phyloP scores from a whole-genome alignment of 192 early-diverging fungal genomes.

The Coemansia sp. region DNA sequence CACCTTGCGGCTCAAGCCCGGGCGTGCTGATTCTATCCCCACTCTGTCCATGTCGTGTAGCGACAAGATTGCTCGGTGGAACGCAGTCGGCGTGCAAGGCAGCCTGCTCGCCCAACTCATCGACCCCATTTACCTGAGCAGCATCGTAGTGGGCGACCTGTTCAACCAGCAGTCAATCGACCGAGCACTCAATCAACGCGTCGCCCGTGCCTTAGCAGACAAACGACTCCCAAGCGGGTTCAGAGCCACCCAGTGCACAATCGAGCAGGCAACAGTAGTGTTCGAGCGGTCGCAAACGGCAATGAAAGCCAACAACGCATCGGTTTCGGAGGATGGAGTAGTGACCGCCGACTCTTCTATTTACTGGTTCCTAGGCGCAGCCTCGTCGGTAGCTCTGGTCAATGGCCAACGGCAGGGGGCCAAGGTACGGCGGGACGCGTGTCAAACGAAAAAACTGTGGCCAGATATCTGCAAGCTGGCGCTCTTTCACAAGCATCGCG shows the following conservation, averaged over 20 bases:
- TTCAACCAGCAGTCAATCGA: constrained; percentile 61
- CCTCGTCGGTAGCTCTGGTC: constrained; percentile 47
- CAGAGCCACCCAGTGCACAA: constrained; percentile 13
- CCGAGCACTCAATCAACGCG: constrained; percentile 64
- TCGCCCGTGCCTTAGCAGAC: background rate
- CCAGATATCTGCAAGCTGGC: constrained; percentile 43
- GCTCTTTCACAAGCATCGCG: constrained; percentile 8
- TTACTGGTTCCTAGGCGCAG: constrained; percentile 38
- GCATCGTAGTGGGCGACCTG: constrained; percentile 67
- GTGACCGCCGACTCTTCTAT: constrained; percentile 43
- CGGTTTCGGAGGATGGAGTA: background rate
- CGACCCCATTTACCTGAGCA: constrained; percentile 65
- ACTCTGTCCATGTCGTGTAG: constrained; percentile 59
- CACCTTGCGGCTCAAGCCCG: constrained; percentile 36
- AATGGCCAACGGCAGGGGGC: constrained; percentile 57
- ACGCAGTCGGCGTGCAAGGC: constrained; percentile 73
- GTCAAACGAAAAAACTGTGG: constrained; percentile 21
- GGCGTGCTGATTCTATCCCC: constrained; percentile 44
- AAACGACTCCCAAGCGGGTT: constrained; percentile 6
- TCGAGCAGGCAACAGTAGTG: constrained; percentile 4
- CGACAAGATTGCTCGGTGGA: constrained; percentile 93
- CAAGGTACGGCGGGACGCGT: constrained; percentile 20
- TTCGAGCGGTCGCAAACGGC: constrained; percentile 37
- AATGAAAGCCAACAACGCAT: background rate
- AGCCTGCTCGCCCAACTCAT: constrained; percentile 63